phyloP scores from a whole-genome alignment of 257 asterid species.

The Nicotiana noctiflora region DNA sequence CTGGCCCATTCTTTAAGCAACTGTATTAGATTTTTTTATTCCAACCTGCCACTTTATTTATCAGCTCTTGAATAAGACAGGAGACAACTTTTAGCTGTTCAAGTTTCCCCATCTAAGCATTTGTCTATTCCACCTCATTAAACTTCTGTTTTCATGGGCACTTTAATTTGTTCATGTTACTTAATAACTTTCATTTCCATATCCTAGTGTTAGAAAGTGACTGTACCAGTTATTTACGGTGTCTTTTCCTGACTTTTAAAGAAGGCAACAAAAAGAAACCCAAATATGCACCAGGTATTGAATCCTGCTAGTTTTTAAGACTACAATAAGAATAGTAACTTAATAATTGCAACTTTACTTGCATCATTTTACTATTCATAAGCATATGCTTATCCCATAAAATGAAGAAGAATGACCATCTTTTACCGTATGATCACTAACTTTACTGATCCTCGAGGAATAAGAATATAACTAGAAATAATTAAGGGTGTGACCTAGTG shows the following conservation, averaged over 20 bases:
- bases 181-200: neutral
- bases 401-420: neutral
- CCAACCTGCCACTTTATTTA: neutral
- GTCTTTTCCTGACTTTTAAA: neutral
- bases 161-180: neutral
- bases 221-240: neutral
- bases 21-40: neutral
- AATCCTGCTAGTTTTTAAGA: too few species aligned
- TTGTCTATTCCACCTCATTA: neutral
- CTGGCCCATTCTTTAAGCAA: constrained; percentile 4
- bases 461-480: neutral
- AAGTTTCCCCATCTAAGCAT: neutral
- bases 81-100: constrained; percentile 1
- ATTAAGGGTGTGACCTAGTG: too few species aligned
- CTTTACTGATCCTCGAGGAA: neutral
- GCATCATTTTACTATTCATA: too few species aligned
- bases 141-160: neutral
- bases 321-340: too few species aligned
- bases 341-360: too few species aligned
- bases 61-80: neutral
- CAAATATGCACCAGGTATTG: neutral
- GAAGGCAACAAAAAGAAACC: neutral
- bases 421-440: neutral
- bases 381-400: too few species aligned
- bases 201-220: neutral